Evolutionary conservation across 768 basidiomycete species (phyloP), one percentile per base, ranked within the genome.

Genomic region (Daedalea quercina): DNA sequence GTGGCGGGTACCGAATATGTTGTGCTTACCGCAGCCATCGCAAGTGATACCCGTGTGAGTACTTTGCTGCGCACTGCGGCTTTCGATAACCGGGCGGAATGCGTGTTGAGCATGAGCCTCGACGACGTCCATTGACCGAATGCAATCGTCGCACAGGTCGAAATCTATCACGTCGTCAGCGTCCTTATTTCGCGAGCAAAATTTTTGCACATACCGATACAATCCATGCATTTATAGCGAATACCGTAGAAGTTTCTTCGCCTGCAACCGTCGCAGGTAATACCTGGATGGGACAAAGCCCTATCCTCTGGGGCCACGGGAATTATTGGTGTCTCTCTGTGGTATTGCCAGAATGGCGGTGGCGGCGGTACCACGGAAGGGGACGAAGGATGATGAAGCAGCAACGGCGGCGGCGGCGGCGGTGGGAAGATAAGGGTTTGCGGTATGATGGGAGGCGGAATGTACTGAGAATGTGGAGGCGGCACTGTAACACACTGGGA

Each of bases 1-100:
- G 64, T 87, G 83, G 43, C 90, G 74, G 53, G 80, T 63, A 6
- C 89, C 90, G 49, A 75, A 69, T 41, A 91, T 73, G 2, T 65
- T 75, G 22, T 67, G 60, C 3, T 73, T 55, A 2, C 47, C 11
- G 64, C 90, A 93, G n/a, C 57, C 61, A 63, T 92, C 85, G 63
- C 90, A 93, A 4, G 73, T 47, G 17, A 88, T 70, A n/a, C 77
- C 76, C 25, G 42, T 62, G 63, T 89, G 86, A 15, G 31, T 49
- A 2, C n/a, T 4, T 19, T 49, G 33, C 15, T 49, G n/a, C n/a
- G 11, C 13, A 24, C 52, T 54, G 8, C 48, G 45, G 0, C 43
- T 24, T 17, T 45, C 51, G 33, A 34, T 44, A 23, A 62, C 51
- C 6, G 58, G 58, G 54, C 55, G 56, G 55, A 62, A 62, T 1